phyloP scores from a whole-genome alignment of 2,329 filamentous ascomycete genomes.

The Rhynchosporium graminicola region DNA sequence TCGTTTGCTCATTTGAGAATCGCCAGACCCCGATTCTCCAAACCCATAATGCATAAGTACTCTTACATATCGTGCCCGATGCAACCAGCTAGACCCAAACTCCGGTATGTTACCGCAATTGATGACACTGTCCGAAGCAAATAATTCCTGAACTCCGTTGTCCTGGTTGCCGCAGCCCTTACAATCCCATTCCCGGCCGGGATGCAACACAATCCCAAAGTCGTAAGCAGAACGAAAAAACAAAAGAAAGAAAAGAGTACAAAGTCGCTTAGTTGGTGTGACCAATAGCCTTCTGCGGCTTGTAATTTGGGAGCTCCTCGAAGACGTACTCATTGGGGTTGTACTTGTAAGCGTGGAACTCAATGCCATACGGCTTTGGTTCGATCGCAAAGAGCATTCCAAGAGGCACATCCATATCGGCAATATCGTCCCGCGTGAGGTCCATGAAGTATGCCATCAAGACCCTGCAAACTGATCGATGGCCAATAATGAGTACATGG shows the following conservation, averaged over 20 bases:
- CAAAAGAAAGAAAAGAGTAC: background rate
- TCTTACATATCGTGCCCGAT: constrained; percentile 10
- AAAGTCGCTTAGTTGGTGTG: constrained; percentile 19
- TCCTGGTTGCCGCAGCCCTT: background rate
- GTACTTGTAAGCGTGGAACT: constrained; percentile 94
- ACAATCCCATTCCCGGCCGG: background rate
- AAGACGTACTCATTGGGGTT: constrained; percentile 79
- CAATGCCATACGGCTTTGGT: constrained; percentile 95
- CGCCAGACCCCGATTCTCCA: background rate
- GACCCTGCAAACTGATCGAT: constrained; percentile 88
- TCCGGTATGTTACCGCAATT: constrained; percentile 4
- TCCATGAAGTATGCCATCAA: constrained; percentile 97
- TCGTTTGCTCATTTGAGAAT: background rate
- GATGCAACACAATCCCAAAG: background rate
- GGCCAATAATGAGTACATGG: constrained; percentile 87
- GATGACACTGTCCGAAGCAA: constrained; percentile 11
- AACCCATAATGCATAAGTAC: constrained; percentile 11
- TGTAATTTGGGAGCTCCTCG: constrained; percentile 81
- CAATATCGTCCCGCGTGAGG: constrained; percentile 84
- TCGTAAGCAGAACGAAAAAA: background rate
- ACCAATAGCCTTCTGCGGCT: constrained; percentile 58
- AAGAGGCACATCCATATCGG: constrained; percentile 89
- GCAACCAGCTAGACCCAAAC: constrained; percentile 2
- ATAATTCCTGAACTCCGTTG: background rate
- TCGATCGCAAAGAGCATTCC: constrained; percentile 95